Base-by-base conservation (phyloP, 139 green algal species). In the Chlorella vulgaris region DNA sequence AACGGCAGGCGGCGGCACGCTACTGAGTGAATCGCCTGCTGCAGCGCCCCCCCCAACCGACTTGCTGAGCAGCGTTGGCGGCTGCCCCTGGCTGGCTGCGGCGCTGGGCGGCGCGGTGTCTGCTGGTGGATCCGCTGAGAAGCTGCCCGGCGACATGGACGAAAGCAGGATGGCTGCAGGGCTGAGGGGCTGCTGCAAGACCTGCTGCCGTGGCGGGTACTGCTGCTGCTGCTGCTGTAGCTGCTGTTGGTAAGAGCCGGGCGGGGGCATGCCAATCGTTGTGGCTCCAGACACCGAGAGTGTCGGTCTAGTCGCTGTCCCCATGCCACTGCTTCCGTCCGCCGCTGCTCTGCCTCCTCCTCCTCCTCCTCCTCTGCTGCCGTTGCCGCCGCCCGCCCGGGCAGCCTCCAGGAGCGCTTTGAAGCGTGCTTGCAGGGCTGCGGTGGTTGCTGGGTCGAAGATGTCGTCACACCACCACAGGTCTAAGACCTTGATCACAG, bases 391-490 rank as follows among this genome's bases (percentile, higher is more conserved):
- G 53, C 53, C 53, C 18, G 39, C 50, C 26, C 10, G 21, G 15
- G 73, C 51, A 4, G 73, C 73, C 8, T 29, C 31, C 4, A 55
- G 51, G 51, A 58, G 42, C 40, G 13, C 63, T 15, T 67, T 55
- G 31, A 84, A 76, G 33, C 55, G 67, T 29, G 35, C 38, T 38
- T 67, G 53, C 78, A 84, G 68, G 6, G 38, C 19, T 2, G 43
- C 51, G 31, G 76, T 55, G 0, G 36, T 68, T 24, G 38, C 18
- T 18, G 78, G n/a, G 4, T 40, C 7, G 68, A 84, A 84, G 26
- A 84, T 36, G 3, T 71, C 68, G 42, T 84, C 78, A 13, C 66
- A 33, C 68, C 67, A 78, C 78, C 78, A 84, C 39, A 73, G 21
- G 2, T 79, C 40, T n/a, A 81, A 40, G 31, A 83, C 63, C 61